A percentile compares a stretch with the other conserved stretches of the same genome.
phyloP scores from a whole-genome alignment of 345 rosid species.

The Hibiscus tridactylites region DNA sequence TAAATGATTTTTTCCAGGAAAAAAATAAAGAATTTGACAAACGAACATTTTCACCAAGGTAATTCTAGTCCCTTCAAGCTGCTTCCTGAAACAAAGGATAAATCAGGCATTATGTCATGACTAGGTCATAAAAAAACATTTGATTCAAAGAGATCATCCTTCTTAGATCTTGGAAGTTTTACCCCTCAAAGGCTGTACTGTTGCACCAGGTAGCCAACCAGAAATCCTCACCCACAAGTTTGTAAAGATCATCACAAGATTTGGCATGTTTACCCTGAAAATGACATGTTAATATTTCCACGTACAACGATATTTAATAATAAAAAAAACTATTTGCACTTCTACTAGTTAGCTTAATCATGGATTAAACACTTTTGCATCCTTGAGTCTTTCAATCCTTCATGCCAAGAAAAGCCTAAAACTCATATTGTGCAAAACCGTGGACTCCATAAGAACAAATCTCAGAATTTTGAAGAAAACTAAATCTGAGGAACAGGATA shows the following conservation, averaged over 20 bases:
- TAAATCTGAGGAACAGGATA: not conserved
- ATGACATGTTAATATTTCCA: constrained; percentile 1
- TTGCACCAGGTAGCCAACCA: constrained; percentile 95
- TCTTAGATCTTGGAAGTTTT: constrained; percentile 14
- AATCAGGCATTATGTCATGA: constrained; percentile 15
- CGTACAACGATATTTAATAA: not conserved
- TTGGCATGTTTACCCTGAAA: constrained; percentile 67
- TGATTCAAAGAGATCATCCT: constrained; percentile 9
- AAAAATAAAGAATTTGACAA: not conserved
- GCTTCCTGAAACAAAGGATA: constrained; percentile 55
- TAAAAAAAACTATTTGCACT: not conserved
- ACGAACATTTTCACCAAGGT: constrained; percentile 58
- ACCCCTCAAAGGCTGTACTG: constrained; percentile 81
- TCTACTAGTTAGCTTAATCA: not conserved
- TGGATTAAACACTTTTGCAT: not conserved
- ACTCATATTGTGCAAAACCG: not conserved
- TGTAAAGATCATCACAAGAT: constrained; percentile 72
- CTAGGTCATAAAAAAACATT: not conserved
- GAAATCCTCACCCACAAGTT: constrained; percentile 84
- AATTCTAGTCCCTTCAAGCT: constrained; percentile 92
- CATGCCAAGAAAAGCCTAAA: not conserved
- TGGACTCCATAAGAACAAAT: not conserved
- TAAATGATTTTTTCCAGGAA: not conserved
- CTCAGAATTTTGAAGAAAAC: not conserved
- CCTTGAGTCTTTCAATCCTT: not conserved